Base-by-base conservation (phyloP, 768 basidiomycete genomes). In the Hygrophorus russula region DNA sequence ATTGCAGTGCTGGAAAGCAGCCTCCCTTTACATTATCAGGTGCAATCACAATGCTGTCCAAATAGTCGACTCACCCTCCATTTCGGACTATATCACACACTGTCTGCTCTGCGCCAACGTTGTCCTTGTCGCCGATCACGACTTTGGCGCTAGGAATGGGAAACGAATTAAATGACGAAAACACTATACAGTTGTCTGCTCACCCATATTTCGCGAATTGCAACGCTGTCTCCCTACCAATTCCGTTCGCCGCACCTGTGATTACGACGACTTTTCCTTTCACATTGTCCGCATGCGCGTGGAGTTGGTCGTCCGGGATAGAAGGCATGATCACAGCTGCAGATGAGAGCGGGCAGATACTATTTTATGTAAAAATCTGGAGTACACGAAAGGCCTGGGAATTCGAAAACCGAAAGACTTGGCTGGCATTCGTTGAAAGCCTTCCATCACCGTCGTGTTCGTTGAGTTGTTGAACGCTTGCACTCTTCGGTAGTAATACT, bases 201-300 rank as follows among this genome's bases (percentile, higher is more conserved):
- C 41, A 74, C 76, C 74, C 74, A 46, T 71, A 56, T 35, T 58
- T 62, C n/a, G 70, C 74, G 52, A 75, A 74, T n/a, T 59, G 61
- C 6, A 70, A 49, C 3, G 76, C 76, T 2, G 69, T 56, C 47
- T 73, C 69, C 54, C 60, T 68, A 38, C 74, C 76, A 44, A 78
- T 74, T 2, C 75, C 75, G 54, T 69, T 69, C 4, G 66, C 70
- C 39, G 67, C 71, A 46, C 74, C 75, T 41, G 75, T 78, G 31
- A 78, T 71, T 15, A 78, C 44, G 6, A 74, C 69, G 5, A 73
- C 70, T 43, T 70, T 69, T 40, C 62, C 70, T 39, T 60, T 61
- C 35, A 68, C 62, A 39, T 71, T 64, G 29, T 54, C 51, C 5
- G 64, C 60, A 46, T 71, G 50, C 4, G 60, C 48, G 55, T 67